Evolutionary conservation across 805 yeast species (phyloP).

Genomic region (Crinitomyces ghanaensis): DNA sequence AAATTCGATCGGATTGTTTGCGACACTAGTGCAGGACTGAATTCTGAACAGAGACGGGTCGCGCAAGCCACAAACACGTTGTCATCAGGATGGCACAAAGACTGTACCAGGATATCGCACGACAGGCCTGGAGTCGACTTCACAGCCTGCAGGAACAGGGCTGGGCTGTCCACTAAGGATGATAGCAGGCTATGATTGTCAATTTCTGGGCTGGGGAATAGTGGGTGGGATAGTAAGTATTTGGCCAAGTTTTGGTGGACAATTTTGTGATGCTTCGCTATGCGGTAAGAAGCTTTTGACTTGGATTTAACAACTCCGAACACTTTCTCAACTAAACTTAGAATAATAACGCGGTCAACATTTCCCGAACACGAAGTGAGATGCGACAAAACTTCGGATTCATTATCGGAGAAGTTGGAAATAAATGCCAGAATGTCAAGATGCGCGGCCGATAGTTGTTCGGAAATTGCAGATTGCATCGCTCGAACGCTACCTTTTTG

Average conservation of each 20-base stretch:
- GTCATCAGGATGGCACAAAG: slow-evolving; percentile 44
- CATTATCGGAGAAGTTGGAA: too few species aligned
- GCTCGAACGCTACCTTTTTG: too few species aligned
- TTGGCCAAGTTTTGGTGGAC: slow-evolving; percentile 49
- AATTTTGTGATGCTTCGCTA: slow-evolving; percentile 11
- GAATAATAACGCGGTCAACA: slow-evolving; percentile 16
- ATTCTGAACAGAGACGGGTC: slow-evolving; percentile 54
- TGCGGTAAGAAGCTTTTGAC: background rate
- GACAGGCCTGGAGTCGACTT: slow-evolving; percentile 65
- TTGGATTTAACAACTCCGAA: slow-evolving; percentile 15
- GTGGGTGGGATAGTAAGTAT: slow-evolving; percentile 76
- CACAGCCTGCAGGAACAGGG: slow-evolving; percentile 68
- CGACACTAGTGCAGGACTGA: slow-evolving; percentile 34
- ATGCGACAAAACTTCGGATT: too few species aligned
- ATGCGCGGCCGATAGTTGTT: too few species aligned
- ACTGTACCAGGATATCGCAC: slow-evolving; percentile 49
- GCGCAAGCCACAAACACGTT: slow-evolving; percentile 61
- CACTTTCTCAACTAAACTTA: slow-evolving; percentile 20
- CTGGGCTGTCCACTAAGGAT: slow-evolving; percentile 45
- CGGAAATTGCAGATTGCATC: too few species aligned
- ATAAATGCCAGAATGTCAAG: too few species aligned
- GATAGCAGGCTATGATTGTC: slow-evolving; percentile 41
- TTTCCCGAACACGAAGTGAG: too few species aligned
- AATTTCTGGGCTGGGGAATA: slow-evolving; percentile 58
- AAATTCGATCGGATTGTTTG: slow-evolving; percentile 20